Evolutionary conservation across 108 stramenopile species (phyloP).

Genomic region (Cyclostephanos tholiformis): DNA sequence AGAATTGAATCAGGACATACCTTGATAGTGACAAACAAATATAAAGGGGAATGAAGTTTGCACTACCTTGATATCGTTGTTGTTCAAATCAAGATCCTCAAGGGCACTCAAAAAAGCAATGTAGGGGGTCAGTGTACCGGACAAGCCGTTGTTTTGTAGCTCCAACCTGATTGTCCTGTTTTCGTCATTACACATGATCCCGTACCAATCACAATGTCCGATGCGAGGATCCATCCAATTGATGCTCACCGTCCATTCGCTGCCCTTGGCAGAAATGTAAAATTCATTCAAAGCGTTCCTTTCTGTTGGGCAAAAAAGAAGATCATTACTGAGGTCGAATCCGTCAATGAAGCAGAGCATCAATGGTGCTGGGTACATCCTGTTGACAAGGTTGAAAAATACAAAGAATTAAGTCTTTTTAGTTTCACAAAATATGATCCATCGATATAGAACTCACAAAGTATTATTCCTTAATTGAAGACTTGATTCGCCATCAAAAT

Average conservation of each 20-base stretch:
- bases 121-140: constrained; percentile 50
- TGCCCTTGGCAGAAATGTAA: constrained; percentile 22
- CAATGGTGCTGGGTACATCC: neutral
- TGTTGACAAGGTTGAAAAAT: neutral
- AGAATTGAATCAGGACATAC: no score
- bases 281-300: constrained; percentile 29
- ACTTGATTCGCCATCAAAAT: neutral
- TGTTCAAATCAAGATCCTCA: constrained; percentile 48
- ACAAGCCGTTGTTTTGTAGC: constrained; percentile 29
- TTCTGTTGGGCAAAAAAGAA: constrained; percentile 21
- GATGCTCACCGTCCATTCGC: constrained; percentile 18
- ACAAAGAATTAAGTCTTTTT: neutral
- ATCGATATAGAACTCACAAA: neutral
- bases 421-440: neutral
- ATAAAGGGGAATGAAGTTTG: no score
- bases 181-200: constrained; percentile 11
- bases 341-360: neutral
- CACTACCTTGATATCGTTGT: constrained; percentile 45
- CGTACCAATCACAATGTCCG: constrained; percentile 13
- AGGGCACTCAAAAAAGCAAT: constrained; percentile 55
- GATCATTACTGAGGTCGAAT: constrained; percentile 23
- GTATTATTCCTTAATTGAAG: neutral
- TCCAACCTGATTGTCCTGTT: constrained; percentile 7
- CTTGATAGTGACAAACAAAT: neutral
- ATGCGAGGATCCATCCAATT: constrained; percentile 15